phyloP scores from a whole-genome alignment of 2,329 filamentous ascomycete species.

The Scedosporium boydii region DNA sequence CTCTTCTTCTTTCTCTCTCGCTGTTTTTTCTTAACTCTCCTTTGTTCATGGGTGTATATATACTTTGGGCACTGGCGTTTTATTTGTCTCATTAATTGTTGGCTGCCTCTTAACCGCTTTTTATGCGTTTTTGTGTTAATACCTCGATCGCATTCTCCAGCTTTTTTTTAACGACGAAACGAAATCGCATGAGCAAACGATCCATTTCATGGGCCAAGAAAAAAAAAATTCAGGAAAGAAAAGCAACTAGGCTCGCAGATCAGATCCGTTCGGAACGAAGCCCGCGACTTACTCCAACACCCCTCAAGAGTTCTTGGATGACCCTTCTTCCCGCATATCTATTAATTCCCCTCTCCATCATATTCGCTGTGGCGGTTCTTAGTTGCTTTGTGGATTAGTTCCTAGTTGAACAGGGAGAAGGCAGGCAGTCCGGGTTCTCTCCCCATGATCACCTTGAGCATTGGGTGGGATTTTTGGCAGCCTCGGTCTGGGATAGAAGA shows the following conservation, averaged over 20 bases:
- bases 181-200: constrained; percentile 10
- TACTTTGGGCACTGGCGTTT: not conserved
- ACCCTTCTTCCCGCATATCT: too few relatives aligned
- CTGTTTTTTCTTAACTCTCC: not conserved
- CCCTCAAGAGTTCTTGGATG: too few relatives aligned
- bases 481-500: too few relatives aligned
- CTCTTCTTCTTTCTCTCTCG: not conserved
- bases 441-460: not conserved
- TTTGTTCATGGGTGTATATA: constrained; percentile 1
- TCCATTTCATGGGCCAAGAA: constrained; percentile 33
- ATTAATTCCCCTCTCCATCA: too few relatives aligned
- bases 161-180: constrained; percentile 3
- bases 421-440: not conserved
- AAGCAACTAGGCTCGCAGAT: too few relatives aligned
- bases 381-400: not conserved
- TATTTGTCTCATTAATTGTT: not conserved
- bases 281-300: too few relatives aligned
- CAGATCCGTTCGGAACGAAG: too few relatives aligned
- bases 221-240: not conserved
- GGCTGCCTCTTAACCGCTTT: not conserved
- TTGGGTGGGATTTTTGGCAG: not conserved
- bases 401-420: not conserved
- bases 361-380: too few relatives aligned
- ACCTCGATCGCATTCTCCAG: constrained; percentile 1
- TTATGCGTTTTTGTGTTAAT: constrained; percentile 1